These are phyloP conservation scores for Capsicum chinense DNA, from an alignment of 257 asterid genomes.

Conservation along the genomic window DNA sequence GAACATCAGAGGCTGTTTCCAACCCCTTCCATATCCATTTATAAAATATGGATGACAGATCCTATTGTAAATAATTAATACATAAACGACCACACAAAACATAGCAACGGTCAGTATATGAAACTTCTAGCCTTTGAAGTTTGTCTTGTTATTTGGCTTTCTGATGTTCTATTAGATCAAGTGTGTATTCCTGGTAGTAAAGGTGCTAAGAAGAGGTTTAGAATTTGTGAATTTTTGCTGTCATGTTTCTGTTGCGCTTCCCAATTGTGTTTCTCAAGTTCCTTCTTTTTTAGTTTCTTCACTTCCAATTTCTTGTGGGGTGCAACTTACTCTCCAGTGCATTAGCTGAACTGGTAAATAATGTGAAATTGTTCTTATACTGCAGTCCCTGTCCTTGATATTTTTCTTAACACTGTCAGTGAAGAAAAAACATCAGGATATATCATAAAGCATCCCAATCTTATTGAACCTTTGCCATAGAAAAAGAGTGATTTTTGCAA, in stretches of 20 bases:
- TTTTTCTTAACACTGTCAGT: not conserved
- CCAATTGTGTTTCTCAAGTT: not conserved
- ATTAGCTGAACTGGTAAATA: not conserved
- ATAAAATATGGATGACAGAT: not conserved
- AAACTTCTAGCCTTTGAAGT: not conserved
- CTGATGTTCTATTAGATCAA: not conserved
- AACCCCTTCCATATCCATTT: not conserved
- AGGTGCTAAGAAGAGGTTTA: constrained; percentile 5
- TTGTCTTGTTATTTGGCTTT: constrained; percentile 6
- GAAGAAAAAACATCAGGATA: not conserved
- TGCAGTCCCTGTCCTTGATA: constrained; percentile 1
- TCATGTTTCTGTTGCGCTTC: not conserved
- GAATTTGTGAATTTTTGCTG: not conserved
- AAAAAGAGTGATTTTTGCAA: not conserved
- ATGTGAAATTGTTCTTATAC: not conserved
- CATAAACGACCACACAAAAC: constrained; percentile 1
- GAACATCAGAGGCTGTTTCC: not conserved
- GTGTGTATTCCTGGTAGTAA: not conserved
- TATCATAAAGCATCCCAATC: not conserved
- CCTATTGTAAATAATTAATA: not conserved
- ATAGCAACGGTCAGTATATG: not conserved
- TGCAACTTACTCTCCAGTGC: constrained; percentile 13
- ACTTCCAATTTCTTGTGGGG: not conserved
- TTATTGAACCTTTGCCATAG: not conserved
- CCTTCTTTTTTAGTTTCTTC: not conserved